Base-by-base conservation (phyloP, 805 yeast species). In the Wickerhamomyces kurtzmanii region DNA sequence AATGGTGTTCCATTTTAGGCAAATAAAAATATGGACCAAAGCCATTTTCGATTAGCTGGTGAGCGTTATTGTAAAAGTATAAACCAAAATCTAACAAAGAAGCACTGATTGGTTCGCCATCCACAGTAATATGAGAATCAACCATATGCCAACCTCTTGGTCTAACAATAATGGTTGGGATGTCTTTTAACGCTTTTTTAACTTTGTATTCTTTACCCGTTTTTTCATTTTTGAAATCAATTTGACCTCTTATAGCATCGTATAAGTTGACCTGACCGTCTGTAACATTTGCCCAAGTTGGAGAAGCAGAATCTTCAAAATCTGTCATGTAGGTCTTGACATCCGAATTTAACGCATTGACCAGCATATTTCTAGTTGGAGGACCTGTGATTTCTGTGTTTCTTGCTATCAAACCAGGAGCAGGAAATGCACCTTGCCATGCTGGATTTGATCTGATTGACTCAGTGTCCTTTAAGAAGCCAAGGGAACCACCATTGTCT, bases 111-210 rank as follows among this genome's bases (percentile, higher is more conserved):
- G 87, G 85, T 53, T 76, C 83, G 33, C 76, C 81, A 48, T 78
- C 87, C 33, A 80, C 71, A 28, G 64, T 45, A 26, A 81, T 62
- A 47, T 81, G 93, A 51, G 68, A 66, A 50, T 81, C 93, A 20
- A 62, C 74, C 70, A 81, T 66, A 53, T 81, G 93, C 87, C 89
- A 80, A 28, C 93, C 91, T 62, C 93, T 70, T 48, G 93, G 93
- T 62, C 93, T 71, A 31, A 80, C 86, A 51, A 81, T 77, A 51
- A 81, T 58, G 24, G 86, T 81, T 36, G 89, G 89, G 29, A 77
- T 62, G 47, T 75, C 75, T 50, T n/a, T n/a, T 62, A 71, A 62
- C 36, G 50, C 49, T 41, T 60, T 74, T 54, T 51, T 25, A 3
- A 47, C 50, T 22, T 36, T 40, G 26, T 43, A 43, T 13, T 30